Evolutionary conservation across 1,284 basidiomycete genomes (phyloP).

Genomic region (Lignosus rhinocerotis): DNA sequence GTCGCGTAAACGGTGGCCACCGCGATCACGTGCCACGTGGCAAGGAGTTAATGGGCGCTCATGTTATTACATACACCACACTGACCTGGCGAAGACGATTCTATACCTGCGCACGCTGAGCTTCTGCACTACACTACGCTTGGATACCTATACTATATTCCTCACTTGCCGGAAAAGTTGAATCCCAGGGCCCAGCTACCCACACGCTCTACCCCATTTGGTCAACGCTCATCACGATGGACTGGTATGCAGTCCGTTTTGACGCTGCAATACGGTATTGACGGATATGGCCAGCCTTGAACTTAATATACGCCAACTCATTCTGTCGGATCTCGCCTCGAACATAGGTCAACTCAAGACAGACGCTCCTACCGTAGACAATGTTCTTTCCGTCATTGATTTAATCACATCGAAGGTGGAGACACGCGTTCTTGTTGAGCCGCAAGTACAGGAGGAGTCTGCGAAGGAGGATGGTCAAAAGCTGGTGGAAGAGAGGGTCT

Average conservation of each 20-base stretch:
- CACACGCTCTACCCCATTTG: too few species aligned
- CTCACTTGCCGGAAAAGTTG: too few species aligned
- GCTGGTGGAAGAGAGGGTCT: conserved; percentile 41
- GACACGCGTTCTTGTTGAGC: conserved; percentile 36
- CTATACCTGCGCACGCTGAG: too few species aligned
- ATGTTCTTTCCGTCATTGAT: conserved; percentile 48
- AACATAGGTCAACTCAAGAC: conserved; percentile 55
- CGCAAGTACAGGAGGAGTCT: not conserved
- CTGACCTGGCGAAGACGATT: too few species aligned
- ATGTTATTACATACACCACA: not conserved
- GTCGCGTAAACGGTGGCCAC: not conserved
- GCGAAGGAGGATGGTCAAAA: conserved; percentile 19
- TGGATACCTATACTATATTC: too few species aligned
- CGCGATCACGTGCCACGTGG: conserved; percentile 5
- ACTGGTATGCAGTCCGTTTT: conserved; percentile 18
- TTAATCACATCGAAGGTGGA: conserved; percentile 64
- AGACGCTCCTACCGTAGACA: conserved; percentile 30
- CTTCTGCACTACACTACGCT: too few species aligned
- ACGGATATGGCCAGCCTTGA: conserved; percentile 51
- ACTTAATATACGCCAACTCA: conserved; percentile 78
- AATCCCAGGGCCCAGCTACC: too few species aligned
- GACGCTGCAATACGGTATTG: not conserved
- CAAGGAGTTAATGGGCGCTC: not conserved
- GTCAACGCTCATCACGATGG: conserved; percentile 13
- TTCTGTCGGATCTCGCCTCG: conserved; percentile 78